Evolutionary conservation across 2,329 filamentous ascomycete genomes (phyloP), one percentile per base, ranked within the genome.

Genomic region (Pyricularia sp.): DNA sequence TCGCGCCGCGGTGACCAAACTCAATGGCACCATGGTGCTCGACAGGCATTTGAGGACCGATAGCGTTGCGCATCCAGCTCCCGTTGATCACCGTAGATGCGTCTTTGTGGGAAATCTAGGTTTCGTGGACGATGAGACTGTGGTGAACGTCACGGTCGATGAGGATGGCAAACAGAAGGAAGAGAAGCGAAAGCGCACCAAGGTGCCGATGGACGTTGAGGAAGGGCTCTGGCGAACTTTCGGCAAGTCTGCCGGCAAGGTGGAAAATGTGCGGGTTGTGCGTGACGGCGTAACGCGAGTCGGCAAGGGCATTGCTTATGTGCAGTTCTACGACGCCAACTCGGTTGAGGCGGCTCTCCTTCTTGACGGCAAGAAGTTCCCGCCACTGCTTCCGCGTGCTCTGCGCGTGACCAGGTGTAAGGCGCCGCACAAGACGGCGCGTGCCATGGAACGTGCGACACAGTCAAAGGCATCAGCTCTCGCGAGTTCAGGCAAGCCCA

Each of bases 21-120:
- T 99, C 55, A 99, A 99, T 71, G 94, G 93, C 62, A 90, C 85
- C 1, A 79, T 91, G 19, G 82, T 97, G 2, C 84, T 99, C 19
- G 89, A 90, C 69, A 88, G 94, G 35, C 94, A 99, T 76, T 78
- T 99, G 65, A 87, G 93, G 57, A 93, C 93, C 28, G 94, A 99
- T 77, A 91, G 87, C 69, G 88, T 99, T 40, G 91, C 93, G 0
- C 92, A 97, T 75, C 94, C 94, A 0, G 82, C 89, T 16, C 84
- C 88, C 55, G 85, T 88, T 22, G 93, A 96, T 73, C 87, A 96
- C 75, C 87, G 89, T 66, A 89, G 93, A 65, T 99, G 94, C 75
- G 88, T 99, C 19, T 99, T 99, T 72, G 90, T 99, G 30, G 94
- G 94, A 61, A 99, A 99, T 73, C 83, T 99, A 1, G 92, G 91